phyloP scores from a whole-genome alignment of 78 protist genomes.

The Guillardia theta region DNA sequence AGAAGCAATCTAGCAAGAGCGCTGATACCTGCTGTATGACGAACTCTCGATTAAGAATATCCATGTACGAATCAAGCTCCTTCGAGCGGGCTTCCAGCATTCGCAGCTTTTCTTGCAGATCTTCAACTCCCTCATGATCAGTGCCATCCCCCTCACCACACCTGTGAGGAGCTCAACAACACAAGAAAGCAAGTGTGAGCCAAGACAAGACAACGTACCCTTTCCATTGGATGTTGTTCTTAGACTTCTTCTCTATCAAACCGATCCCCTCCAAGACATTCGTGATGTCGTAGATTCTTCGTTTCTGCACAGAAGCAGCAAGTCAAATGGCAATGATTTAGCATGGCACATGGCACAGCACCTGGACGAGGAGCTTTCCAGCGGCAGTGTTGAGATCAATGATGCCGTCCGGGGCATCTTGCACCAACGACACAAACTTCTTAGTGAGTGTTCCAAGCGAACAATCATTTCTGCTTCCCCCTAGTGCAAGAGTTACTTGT shows the following conservation, averaged over 20 bases:
- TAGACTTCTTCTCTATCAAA: slow-evolving; percentile 85
- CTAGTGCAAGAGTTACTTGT: too few species aligned
- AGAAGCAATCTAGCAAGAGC: too few species aligned
- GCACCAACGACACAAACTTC: slow-evolving; percentile 52
- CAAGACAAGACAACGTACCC: neutral
- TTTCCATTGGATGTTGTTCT: slow-evolving; percentile 88
- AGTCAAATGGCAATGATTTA: neutral
- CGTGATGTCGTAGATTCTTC: slow-evolving; percentile 93
- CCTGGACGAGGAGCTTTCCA: slow-evolving; percentile 54
- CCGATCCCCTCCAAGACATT: slow-evolving; percentile 91
- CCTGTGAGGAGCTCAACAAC: too few species aligned
- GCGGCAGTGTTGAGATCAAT: slow-evolving; percentile 78
- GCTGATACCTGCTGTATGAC: too few species aligned
- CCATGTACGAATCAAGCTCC: too few species aligned
- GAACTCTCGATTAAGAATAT: too few species aligned
- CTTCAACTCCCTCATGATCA: neutral
- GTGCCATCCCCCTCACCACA: neutral
- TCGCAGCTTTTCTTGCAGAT: neutral
- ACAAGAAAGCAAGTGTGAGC: neutral
- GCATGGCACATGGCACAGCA: neutral
- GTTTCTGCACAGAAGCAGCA: slow-evolving; percentile 63
- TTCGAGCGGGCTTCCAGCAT: too few species aligned
- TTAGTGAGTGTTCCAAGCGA: slow-evolving; percentile 58
- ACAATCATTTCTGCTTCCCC: slow-evolving; percentile 17
- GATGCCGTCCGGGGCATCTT: slow-evolving; percentile 54